Evolutionary conservation across 179 eudicot species (phyloP), one percentile per base, ranked within the genome.

Genomic region (Silene noctiflora): DNA sequence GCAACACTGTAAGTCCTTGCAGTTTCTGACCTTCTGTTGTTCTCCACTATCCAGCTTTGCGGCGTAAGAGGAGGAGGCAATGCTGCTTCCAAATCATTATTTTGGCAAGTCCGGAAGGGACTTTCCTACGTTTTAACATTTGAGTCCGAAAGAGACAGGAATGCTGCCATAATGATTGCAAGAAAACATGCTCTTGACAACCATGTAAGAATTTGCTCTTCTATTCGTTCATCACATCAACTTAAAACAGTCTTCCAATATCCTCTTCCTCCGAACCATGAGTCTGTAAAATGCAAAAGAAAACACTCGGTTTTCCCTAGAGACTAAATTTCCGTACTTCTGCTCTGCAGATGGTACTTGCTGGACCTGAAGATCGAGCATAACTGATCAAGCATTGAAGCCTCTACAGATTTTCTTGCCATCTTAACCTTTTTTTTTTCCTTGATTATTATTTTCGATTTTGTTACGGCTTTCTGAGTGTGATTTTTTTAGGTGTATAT

Each of bases 31-130:
- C 0, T 39, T 33, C 2, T 33, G 53, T 60, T 74, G 3, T 51
- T 51, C 17, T 61, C 22, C 0, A 51, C 69, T 17, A 58, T 65
- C 20, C 87, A 91, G 97, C 80, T 93, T 12, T 91, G 97, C 69
- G 98, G 98, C 64, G 91, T 89, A 75, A 85, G 98, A 88, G 98
- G 93, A 51, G 97, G 98, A 25, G 97, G 98, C 21, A 89, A 93
- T 78, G 91, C 90, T 25, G 95, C 98, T 48, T 88, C 96, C 2
- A 91, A 91, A 83, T 87, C 98, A 44, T 83, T 88, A 75, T 93
- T 91, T 83, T 93, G 98, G 98, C 98, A 89, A 84, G 86, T 88
- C 22, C 87, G 94, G 76, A 85, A 79, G 56, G 98, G 92, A 9
- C 84, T 87, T 48, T 90, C 97, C 12, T 93, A 87, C 55, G 88